Evolutionary conservation across 768 basidiomycete genomes (phyloP).

Genomic region (Epithele typhae): DNA sequence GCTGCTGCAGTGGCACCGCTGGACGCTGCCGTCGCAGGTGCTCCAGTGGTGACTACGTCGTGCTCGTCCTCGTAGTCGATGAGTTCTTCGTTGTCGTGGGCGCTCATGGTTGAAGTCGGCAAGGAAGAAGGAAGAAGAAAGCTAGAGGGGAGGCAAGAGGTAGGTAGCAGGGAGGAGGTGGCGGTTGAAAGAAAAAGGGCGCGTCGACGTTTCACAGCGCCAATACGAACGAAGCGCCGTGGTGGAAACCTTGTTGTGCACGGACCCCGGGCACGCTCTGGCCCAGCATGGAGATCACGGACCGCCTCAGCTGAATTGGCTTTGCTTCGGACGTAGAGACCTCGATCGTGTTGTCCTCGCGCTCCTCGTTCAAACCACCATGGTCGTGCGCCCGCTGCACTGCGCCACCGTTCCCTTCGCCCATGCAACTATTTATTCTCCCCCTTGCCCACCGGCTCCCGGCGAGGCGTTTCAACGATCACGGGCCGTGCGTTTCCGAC

Average conservation of each 20-base stretch:
- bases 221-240: constrained; percentile 8
- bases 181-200: constrained; percentile 24
- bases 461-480: no score
- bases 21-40: constrained; percentile 38
- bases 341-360: no score
- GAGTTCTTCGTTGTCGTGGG: constrained; percentile 85
- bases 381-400: no score
- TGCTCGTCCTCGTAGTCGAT: constrained; percentile 95
- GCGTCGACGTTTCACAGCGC: constrained; percentile 11
- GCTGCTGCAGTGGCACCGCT: constrained; percentile 49
- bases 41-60: constrained; percentile 64
- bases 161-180: constrained; percentile 16
- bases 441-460: no score
- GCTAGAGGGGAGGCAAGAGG: constrained; percentile 23
- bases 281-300: constrained; percentile 2
- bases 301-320: no score
- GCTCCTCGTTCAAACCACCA: no score
- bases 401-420: background rate
- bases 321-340: no score
- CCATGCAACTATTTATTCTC: no score
- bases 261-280: constrained; percentile 14
- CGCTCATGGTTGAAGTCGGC: constrained; percentile 51
- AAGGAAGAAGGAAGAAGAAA: constrained; percentile 25
- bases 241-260: constrained; percentile 10
- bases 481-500: no score